A percentile compares a stretch with the other conserved stretches of the same genome.
Conservation (phyloP, 2,329 filamentous ascomycete species). For the Lojkania enalia region DNA sequence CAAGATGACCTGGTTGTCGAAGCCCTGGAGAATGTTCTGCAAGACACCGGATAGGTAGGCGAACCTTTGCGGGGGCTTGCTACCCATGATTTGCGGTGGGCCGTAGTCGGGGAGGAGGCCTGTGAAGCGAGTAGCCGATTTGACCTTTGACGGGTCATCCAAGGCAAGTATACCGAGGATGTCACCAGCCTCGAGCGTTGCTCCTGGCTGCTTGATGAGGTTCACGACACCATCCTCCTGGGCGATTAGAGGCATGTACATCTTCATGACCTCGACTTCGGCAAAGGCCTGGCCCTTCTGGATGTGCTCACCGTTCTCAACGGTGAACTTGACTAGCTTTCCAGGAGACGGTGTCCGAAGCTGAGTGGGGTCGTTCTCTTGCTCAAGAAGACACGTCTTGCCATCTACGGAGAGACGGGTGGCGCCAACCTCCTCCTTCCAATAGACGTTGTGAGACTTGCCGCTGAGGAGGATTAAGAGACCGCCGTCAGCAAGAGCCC, state of each 20-base stretch:
- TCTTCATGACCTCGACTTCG: constrained; percentile 99
- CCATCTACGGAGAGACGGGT: constrained; percentile 95
- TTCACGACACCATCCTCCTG: constrained; percentile 96
- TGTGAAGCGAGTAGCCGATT: constrained; percentile 92
- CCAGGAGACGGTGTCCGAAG: constrained; percentile 91
- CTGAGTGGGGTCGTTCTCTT: constrained; percentile 98
- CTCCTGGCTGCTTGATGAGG: constrained; percentile 97
- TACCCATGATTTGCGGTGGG: constrained; percentile 82
- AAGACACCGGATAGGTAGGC: constrained; percentile 75
- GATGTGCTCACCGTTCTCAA: constrained; percentile 93
- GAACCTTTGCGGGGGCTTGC: constrained; percentile 89
- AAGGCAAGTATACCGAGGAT: constrained; percentile 96
- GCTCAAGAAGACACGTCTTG: constrained; percentile 96
- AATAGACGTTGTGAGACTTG: constrained; percentile 97
- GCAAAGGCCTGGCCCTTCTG: constrained; percentile 90
- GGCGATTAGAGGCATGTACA: constrained; percentile 98
- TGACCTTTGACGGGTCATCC: constrained; percentile 93
- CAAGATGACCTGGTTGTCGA: constrained; percentile 98
- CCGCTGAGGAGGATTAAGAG: constrained; percentile 87
- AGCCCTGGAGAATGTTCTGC: constrained; percentile 86
- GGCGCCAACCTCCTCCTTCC: constrained; percentile 97
- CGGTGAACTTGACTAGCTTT: constrained; percentile 96
- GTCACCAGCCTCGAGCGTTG: constrained; percentile 96
- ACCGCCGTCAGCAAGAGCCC: constrained; percentile 90
- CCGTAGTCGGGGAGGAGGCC: constrained; percentile 88